Percentiles rank a stretch among this genome's conserved stretches.
These are phyloP conservation scores for Inosperma sp. DNA, from an alignment of 768 basidiomycete species.

Conservation along the genomic window DNA sequence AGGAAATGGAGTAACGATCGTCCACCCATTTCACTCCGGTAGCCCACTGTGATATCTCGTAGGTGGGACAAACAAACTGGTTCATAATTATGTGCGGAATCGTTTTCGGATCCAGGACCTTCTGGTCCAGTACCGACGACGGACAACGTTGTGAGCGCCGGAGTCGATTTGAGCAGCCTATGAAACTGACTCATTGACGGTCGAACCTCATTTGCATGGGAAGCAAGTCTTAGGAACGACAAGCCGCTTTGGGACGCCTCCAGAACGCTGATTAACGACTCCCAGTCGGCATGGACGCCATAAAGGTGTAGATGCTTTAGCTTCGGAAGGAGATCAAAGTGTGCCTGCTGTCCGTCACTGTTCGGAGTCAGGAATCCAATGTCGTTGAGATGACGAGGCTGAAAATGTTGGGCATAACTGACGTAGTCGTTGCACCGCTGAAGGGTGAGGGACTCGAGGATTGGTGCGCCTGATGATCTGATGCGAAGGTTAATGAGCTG, in stretches of 20 bases:
- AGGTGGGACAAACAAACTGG: constrained; percentile 38
- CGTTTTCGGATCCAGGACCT: constrained; percentile 25
- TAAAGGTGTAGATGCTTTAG: constrained; percentile 47
- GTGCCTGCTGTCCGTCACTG: constrained; percentile 10
- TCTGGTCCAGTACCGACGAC: constrained; percentile 47
- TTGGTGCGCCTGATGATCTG: constrained; percentile 33
- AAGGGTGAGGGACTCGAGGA: constrained; percentile 47
- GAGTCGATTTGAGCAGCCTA: constrained; percentile 38
- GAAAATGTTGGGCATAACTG: constrained; percentile 42
- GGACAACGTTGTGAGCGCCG: constrained; percentile 38
- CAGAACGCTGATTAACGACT: constrained; percentile 35
- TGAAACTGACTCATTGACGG: constrained; percentile 44
- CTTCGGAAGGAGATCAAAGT: constrained; percentile 34
- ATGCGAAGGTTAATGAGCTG: constrained; percentile 38
- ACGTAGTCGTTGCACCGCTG: constrained; percentile 60
- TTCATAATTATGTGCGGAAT: constrained; percentile 20
- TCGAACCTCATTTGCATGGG: constrained; percentile 51
- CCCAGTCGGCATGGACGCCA: constrained; percentile 58
- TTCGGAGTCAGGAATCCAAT: constrained; percentile 31
- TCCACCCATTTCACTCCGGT: constrained; percentile 37
- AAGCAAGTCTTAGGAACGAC: constrained; percentile 44
- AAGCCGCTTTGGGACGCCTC: constrained; percentile 17
- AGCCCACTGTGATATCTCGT: constrained; percentile 39
- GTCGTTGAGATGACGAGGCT: constrained; percentile 35
- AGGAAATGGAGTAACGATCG: constrained; percentile 37